Conservation (phyloP, 1,284 basidiomycete species). For the Cystobasidium pallidum region DNA sequence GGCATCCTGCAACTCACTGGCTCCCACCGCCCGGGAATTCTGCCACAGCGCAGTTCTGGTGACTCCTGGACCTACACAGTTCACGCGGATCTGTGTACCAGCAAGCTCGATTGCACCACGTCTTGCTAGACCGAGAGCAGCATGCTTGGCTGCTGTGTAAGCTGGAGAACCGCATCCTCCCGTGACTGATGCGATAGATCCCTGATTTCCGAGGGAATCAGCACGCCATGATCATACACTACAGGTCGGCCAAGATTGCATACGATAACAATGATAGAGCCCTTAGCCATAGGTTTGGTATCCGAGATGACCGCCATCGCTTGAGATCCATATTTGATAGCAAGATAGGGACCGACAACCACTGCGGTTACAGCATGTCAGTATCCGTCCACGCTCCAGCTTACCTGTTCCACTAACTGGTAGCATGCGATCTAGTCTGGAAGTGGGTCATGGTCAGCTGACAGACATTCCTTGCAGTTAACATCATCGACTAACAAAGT, state of each 20-base stretch:
- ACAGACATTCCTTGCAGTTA: no score
- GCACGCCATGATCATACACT: no score
- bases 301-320: slow-evolving; percentile 18
- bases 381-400: no score
- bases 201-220: neutral
- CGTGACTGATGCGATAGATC: slow-evolving; percentile 25
- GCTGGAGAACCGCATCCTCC: slow-evolving; percentile 17
- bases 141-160: slow-evolving; percentile 39
- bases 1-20: neutral
- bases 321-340: slow-evolving; percentile 30
- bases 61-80: slow-evolving; percentile 7
- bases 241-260: neutral
- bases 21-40: slow-evolving; percentile 3
- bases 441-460: neutral
- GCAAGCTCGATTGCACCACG: slow-evolving; percentile 32
- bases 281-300: slow-evolving; percentile 14
- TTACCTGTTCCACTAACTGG: neutral
- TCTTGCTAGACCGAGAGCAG: slow-evolving; percentile 17
- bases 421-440: neutral
- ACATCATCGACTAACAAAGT: slow-evolving; percentile 19
- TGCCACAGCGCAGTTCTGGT: slow-evolving; percentile 11
- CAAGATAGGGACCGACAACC: slow-evolving; percentile 24
- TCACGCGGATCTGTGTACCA: slow-evolving; percentile 14
- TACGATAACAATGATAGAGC: slow-evolving; percentile 29
- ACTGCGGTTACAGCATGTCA: neutral